Conservation (phyloP, 805 yeast species). For the Candida tibetensis region DNA sequence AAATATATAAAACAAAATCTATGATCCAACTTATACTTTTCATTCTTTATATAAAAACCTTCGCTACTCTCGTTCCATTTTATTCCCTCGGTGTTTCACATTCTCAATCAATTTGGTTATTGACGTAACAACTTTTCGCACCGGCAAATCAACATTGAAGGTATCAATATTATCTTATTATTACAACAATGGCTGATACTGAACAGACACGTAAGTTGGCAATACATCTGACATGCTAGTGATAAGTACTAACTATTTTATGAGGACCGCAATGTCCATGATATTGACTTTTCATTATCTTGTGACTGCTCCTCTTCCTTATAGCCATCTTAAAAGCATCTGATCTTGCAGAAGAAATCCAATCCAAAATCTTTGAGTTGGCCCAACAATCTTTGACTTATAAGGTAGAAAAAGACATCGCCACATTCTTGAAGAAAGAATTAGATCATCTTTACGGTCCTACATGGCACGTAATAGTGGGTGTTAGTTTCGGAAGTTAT, state of each 20-base stretch:
- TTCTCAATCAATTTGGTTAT: too few relatives aligned
- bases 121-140: too few relatives aligned
- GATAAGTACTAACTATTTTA: not conserved
- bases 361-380: conserved; percentile 46
- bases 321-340: conserved; percentile 43
- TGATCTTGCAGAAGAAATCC: conserved; percentile 52
- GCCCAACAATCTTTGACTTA: conserved; percentile 44
- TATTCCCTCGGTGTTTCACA: too few relatives aligned
- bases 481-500: conserved; percentile 74
- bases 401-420: conserved; percentile 58
- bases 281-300: too few relatives aligned
- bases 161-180: not conserved
- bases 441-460: conserved; percentile 63
- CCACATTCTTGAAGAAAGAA: conserved; percentile 62
- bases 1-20: too few relatives aligned
- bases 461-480: conserved; percentile 82
- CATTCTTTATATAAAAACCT: too few relatives aligned
- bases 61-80: too few relatives aligned
- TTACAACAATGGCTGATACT: conserved; percentile 3
- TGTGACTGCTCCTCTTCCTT: not conserved
- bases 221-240: not conserved
- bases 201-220: conserved; percentile 5
- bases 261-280: not conserved
- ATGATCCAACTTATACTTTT: too few relatives aligned
- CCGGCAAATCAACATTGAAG: not conserved